These are phyloP conservation scores for Candida maris DNA, from an alignment of 805 yeast genomes.

Conservation along the genomic window DNA sequence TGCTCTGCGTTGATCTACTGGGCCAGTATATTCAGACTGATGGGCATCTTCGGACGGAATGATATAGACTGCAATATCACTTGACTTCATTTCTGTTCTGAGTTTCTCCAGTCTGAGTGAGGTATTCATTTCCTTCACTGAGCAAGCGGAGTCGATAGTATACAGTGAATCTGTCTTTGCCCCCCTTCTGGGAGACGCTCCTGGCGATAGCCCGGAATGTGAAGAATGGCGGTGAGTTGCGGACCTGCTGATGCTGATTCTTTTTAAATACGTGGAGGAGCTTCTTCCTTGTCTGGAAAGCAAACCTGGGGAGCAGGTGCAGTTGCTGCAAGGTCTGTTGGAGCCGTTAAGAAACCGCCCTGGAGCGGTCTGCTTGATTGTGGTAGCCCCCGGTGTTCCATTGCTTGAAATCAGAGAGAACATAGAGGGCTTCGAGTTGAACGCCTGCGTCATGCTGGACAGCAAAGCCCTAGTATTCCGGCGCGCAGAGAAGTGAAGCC, in stretches of 20 bases:
- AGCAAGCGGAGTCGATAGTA: conserved; percentile 26
- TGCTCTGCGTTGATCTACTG: conserved; percentile 51
- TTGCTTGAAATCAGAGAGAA: conserved; percentile 36
- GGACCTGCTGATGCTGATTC: conserved; percentile 27
- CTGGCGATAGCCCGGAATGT: conserved; percentile 34
- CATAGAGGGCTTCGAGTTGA: conserved; percentile 39
- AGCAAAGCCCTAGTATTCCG: no score
- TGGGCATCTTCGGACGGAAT: conserved; percentile 60
- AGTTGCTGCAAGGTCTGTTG: conserved; percentile 60
- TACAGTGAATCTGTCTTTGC: conserved; percentile 16
- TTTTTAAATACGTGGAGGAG: conserved; percentile 41
- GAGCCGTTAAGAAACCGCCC: conserved; percentile 18
- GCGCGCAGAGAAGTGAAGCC: no score
- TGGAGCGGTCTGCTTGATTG: conserved; percentile 24
- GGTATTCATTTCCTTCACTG: conserved; percentile 49
- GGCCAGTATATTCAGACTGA: conserved; percentile 58
- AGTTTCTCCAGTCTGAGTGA: conserved; percentile 55
- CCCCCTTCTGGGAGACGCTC: conserved; percentile 31
- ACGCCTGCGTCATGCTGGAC: conserved; percentile 26
- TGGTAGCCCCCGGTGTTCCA: conserved; percentile 30
- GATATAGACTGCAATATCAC: conserved; percentile 63
- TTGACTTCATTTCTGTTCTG: conserved; percentile 59
- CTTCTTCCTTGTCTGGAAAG: conserved; percentile 63
- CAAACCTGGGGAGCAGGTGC: conserved; percentile 83
- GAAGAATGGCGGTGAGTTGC: conserved; percentile 10